Base-by-base conservation (phyloP, 768 basidiomycete genomes). In the Lentinula boryana region DNA sequence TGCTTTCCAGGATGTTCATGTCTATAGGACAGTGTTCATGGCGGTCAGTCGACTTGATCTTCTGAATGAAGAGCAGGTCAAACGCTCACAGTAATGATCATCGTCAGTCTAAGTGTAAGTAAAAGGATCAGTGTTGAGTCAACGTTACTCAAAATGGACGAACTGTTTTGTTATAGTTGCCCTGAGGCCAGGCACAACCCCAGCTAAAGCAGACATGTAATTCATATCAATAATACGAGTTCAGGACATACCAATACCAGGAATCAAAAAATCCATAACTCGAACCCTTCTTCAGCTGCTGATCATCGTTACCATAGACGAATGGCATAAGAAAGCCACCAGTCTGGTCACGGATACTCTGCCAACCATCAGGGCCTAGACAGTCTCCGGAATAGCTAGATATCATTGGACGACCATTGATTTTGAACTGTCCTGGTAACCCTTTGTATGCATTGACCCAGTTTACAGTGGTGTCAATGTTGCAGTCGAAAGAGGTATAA, bases 161-260 rank as follows among this genome's bases (percentile, higher is more conserved):
- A 18, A 54, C 52, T 27, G 69, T 77, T 64, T 80, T 79, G 10
- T 74, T 72, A 12, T 66, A 64, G 60, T 79, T 70, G 0, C 79
- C 75, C 63, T 80, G 75, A 2, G 85, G 84, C 84, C 84, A 87
- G 5, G 82, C 84, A 68, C 82, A 80, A 68, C 84, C 83, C 83
- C 84, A 85, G 73, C 78, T 77, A 58, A 54, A 13, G 44, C 27
- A 38, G n/a, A 16, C 13, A 7, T 56, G 15, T 41, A 46, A 40
- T 43, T 4, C 12, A 5, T 33, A 32, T n/a, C 49, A 27, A 44
- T 23, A 40, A n/a, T 18, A 18, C 16, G 10, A 32, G 48, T 4
- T 15, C 6, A 7, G 8, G 5, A 69, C 77, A 60, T 59, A 80
- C 78, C 80, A 80, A 65, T 74, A 74, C 80, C 80, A 80, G 16